These are phyloP conservation scores for Dipodascus albidus DNA, from an alignment of 805 yeast species.

Conservation along the genomic window DNA sequence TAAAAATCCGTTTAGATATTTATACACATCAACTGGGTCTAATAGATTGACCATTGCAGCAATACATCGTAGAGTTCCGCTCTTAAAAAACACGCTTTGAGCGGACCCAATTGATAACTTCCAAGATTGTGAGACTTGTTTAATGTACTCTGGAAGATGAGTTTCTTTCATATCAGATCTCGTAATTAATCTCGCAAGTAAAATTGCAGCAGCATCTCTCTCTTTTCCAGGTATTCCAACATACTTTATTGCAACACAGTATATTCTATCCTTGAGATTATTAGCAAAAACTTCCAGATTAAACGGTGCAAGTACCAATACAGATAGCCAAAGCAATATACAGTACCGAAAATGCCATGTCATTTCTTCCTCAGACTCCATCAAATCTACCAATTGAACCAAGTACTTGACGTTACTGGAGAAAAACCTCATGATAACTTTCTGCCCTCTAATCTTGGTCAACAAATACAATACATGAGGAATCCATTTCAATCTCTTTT, in stretches of 20 bases:
- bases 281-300: constrained; percentile 33
- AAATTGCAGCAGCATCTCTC: constrained; percentile 39
- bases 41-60: constrained; percentile 23
- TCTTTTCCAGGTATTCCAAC: constrained; percentile 43
- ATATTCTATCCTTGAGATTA: constrained; percentile 25
- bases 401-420: constrained; percentile 47
- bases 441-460: constrained; percentile 55
- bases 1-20: background rate
- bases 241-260: constrained; percentile 24
- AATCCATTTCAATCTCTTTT: constrained; percentile 10
- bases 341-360: constrained; percentile 40
- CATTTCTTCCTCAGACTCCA: constrained; percentile 14
- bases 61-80: constrained; percentile 33
- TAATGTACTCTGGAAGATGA: constrained; percentile 22
- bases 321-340: constrained; percentile 59
- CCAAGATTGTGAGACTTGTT: background rate
- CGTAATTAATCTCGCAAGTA: constrained; percentile 43
- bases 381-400: constrained; percentile 24
- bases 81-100: constrained; percentile 12
- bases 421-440: constrained; percentile 46
- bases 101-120: background rate
- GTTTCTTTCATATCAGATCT: constrained; percentile 32
- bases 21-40: constrained; percentile 1
- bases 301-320: constrained; percentile 66
- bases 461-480: constrained; percentile 42